Conservation (phyloP, 106 monocot genomes). For the Posidonia australis region DNA sequence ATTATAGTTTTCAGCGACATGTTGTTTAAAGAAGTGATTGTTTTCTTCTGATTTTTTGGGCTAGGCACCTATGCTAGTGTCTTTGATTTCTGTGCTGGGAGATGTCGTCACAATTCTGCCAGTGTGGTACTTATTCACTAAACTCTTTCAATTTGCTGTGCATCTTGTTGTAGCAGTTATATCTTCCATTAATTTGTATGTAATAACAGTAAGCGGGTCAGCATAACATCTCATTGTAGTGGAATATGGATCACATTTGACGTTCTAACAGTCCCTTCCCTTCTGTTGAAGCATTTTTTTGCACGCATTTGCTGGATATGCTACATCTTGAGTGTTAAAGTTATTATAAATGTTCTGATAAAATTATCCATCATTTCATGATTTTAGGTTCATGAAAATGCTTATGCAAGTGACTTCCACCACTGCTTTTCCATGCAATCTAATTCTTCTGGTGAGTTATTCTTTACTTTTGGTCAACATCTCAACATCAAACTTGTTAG, state of each 20-base stretch:
- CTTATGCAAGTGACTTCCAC: slow-evolving; percentile 91
- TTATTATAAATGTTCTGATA: background rate
- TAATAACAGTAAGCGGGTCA: too few species aligned
- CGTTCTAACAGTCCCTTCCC: too few species aligned
- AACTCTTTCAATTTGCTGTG: too few species aligned
- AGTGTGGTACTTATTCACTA: slow-evolving; percentile 64
- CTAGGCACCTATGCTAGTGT: slow-evolving; percentile 65
- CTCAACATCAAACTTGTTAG: background rate
- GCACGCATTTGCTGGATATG: too few species aligned
- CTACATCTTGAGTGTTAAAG: background rate
- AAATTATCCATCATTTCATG: background rate
- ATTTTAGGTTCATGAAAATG: slow-evolving; percentile 87
- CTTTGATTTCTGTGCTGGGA: slow-evolving; percentile 92
- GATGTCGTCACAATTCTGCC: slow-evolving; percentile 94
- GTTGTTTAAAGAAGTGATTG: background rate
- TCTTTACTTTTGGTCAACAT: background rate
- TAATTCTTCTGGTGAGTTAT: slow-evolving; percentile 54
- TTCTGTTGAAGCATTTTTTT: too few species aligned
- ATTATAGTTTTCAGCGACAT: background rate
- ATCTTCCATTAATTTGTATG: too few species aligned
- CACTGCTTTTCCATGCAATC: slow-evolving; percentile 63
- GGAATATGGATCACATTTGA: too few species aligned
- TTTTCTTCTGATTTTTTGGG: slow-evolving; percentile 10
- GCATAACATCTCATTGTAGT: too few species aligned
- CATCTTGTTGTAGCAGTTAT: too few species aligned